Evolutionary conservation across 768 basidiomycete species (phyloP), one percentile per base, ranked within the genome.

Genomic region (Pholiota conissans): DNA sequence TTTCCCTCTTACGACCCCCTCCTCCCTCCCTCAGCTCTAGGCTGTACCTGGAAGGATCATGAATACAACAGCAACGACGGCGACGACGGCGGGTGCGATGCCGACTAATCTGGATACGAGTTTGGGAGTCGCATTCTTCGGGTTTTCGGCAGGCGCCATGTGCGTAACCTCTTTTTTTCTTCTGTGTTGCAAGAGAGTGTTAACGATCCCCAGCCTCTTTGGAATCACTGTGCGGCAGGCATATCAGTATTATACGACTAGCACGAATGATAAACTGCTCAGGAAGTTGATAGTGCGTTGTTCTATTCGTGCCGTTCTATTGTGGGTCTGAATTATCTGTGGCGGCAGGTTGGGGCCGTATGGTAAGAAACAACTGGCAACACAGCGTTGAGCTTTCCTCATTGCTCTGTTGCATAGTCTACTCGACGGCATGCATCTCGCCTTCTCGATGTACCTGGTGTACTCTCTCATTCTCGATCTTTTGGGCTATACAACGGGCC

Each of bases 191-290:
- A 8, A 26, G 20, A 20, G 24, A 48, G 24, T 9, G 8, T 11
- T 26, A n/a, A n/a, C n/a, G n/a, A 6, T 29, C 28, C 1, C 11
- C 54, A 73, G 69, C 47, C 52, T 73, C 16, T 73, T 66, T 55
- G 71, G 71, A 10, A 69, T 73, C 48, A 71, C 69, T 3, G 54
- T 71, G 5, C 59, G 68, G 30, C 71, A 73, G 53, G 60, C 68
- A 1, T 73, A 66, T 47, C 64, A 70, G 40, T 73, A 73, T 57
- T 71, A 62, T 51, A 64, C 67, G 34, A 63, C 59, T 16, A 49
- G 27, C 37, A 56, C 20, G 26, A 54, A 62, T 11, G 69, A 69
- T 24, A 37, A 55, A 13, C 60, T 13, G 45, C 47, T 50, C 35
- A 58, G 65, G 37, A 68, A 64, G 32, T 27, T 51, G n/a, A 63